These are phyloP conservation scores for Penicillium italicum DNA, from an alignment of 2,329 filamentous ascomycete species.

Conservation along the genomic window DNA sequence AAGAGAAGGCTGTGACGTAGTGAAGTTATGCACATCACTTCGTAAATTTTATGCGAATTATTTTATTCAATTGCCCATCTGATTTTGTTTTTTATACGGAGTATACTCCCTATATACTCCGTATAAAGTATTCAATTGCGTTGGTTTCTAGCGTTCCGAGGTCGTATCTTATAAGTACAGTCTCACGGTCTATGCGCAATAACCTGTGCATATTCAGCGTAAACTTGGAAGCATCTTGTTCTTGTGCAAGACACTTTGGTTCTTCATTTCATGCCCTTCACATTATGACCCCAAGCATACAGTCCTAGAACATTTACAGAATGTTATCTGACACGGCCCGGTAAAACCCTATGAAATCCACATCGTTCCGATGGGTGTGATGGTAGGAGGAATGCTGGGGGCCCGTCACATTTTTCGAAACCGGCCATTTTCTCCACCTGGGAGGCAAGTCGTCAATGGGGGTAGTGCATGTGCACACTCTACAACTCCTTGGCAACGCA, in stretches of 20 bases:
- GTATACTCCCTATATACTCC: no score
- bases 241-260: neutral
- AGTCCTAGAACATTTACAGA: neutral
- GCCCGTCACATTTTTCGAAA: conserved; percentile 16
- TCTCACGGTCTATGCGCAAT: neutral
- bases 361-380: neutral
- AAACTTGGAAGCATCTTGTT: neutral
- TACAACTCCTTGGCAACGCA: neutral
- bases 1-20: neutral
- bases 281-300: neutral
- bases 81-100: neutral
- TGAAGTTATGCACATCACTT: neutral
- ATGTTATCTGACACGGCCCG: neutral
- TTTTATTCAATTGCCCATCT: neutral
- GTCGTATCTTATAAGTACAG: neutral
- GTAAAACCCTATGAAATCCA: neutral
- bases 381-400: conserved; percentile 14
- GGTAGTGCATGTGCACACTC: neutral
- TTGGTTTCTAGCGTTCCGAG: neutral
- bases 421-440: conserved; percentile 7
- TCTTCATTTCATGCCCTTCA: no score
- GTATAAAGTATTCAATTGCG: no score
- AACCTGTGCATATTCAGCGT: neutral
- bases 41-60: neutral
- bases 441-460: neutral